Evolutionary conservation across 805 yeast genomes (phyloP), one percentile per base, ranked within the genome.

Genomic region (Barnettozyma populi): DNA sequence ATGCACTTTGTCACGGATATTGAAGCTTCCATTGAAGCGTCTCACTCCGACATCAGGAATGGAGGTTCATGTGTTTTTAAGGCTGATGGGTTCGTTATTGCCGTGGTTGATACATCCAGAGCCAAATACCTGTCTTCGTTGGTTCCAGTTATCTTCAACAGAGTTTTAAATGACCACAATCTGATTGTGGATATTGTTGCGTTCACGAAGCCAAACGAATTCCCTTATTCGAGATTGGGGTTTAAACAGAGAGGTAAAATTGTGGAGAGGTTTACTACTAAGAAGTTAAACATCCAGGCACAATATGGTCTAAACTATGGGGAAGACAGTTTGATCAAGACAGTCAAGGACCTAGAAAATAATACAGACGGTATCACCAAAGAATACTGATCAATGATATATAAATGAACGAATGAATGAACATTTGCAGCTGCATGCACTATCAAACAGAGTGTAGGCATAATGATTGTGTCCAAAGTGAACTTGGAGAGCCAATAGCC

Each of bases 1-100:
- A 90, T 87, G 57, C 96, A 89, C 63, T 92, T 94, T 71, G 95
- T 95, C 1, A 68, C 73, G 21, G 99, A 94, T 64, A 76, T 94
- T 46, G 99, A 82, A 66, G 50, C 72, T 49, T 74, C 94, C 47
- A 72, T 90, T 43, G 82, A 80, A 61, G 60, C 71, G 42, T 66
- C 73, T 5, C 79, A 78, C 52, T 51, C 67, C 13, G 65, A 69
- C n/a, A 71, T 81, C 21, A 57, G 57, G 18, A 53, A 62, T n/a
- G 72, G 85, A 18, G 84, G 90, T 50, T 67, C 83, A 27, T 82
- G 90, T 57, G 75, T 90, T 1, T 84, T 89, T 65, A 90, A 86
- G 61, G 82, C 90, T 36, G 90, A 90, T 8, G 92, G 89, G 16
- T 79, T 85, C 57, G 77, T 86, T 3, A 77, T 90, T 9, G 80